phyloP scores from a whole-genome alignment of 495 filamentous ascomycete species.

The Aspergillus coremiiformis region DNA sequence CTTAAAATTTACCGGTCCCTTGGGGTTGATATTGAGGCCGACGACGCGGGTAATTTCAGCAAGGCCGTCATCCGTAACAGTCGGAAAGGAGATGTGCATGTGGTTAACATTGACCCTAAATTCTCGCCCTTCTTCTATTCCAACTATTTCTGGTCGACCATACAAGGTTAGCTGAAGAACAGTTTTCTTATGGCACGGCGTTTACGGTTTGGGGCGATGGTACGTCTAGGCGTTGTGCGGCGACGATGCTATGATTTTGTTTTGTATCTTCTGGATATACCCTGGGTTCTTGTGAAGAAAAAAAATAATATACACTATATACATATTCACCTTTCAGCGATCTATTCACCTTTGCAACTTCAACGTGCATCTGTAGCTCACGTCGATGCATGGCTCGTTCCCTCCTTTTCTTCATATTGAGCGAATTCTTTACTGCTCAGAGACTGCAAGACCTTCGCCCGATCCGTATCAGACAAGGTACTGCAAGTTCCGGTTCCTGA shows the following conservation, averaged over 20 bases:
- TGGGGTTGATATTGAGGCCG: conserved; percentile 81
- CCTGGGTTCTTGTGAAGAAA: neutral
- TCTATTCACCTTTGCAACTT: neutral
- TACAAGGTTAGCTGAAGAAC: conserved; percentile 41
- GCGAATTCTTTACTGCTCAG: neutral
- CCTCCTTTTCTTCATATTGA: neutral
- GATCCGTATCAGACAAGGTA: conserved; percentile 21
- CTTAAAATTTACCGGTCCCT: conserved; percentile 87
- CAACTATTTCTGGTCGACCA: conserved; percentile 91
- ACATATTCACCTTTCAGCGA: neutral
- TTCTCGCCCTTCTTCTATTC: conserved; percentile 89
- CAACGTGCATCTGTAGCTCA: neutral
- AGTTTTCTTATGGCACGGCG: neutral
- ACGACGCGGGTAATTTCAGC: conserved; percentile 72
- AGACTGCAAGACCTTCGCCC: conserved; percentile 14
- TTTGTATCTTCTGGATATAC: conserved; percentile 6
- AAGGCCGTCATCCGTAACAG: conserved; percentile 83
- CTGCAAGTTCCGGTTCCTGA: conserved; percentile 4
- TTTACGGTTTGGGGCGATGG: neutral
- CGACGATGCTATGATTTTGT: neutral
- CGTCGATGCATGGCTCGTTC: neutral
- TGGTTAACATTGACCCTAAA: conserved; percentile 89
- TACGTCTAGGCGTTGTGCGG: neutral
- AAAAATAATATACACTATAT: conserved; percentile 1
- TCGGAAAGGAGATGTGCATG: conserved; percentile 83